A percentile compares a stretch with the other conserved stretches of the same genome.
Evolutionary conservation across 305 asterid genomes (phyloP).

Genomic region (Solanum hybrid): DNA sequence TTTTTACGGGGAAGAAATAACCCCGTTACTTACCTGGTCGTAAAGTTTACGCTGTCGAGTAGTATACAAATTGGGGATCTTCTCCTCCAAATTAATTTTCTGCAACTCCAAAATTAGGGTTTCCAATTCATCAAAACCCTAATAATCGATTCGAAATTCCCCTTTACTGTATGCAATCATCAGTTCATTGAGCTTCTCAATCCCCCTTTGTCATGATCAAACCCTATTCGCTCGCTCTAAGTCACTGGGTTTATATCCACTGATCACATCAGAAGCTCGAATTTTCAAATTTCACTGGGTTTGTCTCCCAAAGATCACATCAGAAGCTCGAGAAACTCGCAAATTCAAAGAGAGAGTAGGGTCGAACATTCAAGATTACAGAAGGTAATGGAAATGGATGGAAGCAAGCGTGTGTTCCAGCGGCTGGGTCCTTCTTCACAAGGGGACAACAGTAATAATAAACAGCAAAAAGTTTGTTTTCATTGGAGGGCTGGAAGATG

Average conservation of each 20-base stretch:
- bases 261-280: neutral
- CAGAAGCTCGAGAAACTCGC: neutral
- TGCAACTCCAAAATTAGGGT: slow-evolving; percentile 19
- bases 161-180: neutral
- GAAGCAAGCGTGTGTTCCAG: slow-evolving; percentile 57
- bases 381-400: slow-evolving; percentile 55
- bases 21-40: neutral
- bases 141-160: neutral
- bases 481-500: slow-evolving; percentile 88
- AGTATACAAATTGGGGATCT: neutral
- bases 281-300: neutral
- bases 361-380: neutral
- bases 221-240: neutral
- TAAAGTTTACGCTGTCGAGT: neutral
- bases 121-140: slow-evolving; percentile 6
- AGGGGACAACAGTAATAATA: slow-evolving; percentile 19
- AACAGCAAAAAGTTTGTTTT: slow-evolving; percentile 64
- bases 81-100: neutral
- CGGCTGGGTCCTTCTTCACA: slow-evolving; percentile 53
- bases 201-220: slow-evolving; percentile 12
- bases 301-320: neutral
- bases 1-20: neutral
- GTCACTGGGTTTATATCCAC: neutral
- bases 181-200: neutral
- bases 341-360: neutral